Percentiles rank a stretch among this genome's conserved stretches.
Conservation (phyloP, 2,329 filamentous ascomycete genomes). For the Seiridium cupressi region DNA sequence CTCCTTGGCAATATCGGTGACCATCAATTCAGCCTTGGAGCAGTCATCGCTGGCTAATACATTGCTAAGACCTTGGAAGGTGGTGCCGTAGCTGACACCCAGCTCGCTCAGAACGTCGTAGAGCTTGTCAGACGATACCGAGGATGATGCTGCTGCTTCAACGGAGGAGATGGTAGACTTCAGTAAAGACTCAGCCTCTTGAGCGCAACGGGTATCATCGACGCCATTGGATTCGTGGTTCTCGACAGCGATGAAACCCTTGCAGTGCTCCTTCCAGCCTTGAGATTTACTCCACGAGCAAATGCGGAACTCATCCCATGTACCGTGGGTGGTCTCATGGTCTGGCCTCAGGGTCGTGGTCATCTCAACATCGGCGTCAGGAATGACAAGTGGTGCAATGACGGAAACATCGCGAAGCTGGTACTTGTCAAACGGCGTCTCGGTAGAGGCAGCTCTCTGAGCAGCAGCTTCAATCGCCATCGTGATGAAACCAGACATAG, state of each 20-base stretch:
- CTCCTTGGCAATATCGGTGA: slow-evolving; percentile 34
- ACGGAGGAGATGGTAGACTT: slow-evolving; percentile 27
- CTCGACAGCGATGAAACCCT: slow-evolving; percentile 46
- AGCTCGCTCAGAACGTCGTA: slow-evolving; percentile 44
- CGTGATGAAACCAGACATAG: slow-evolving; percentile 50
- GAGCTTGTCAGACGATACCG: slow-evolving; percentile 33
- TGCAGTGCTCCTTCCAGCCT: slow-evolving; percentile 59
- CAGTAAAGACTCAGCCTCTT: slow-evolving; percentile 26
- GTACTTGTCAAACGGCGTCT: slow-evolving; percentile 36
- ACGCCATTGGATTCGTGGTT: slow-evolving; percentile 36
- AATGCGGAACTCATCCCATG: slow-evolving; percentile 56
- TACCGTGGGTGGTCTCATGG: slow-evolving; percentile 39
- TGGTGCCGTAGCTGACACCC: slow-evolving; percentile 48
- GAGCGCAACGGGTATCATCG: slow-evolving; percentile 30
- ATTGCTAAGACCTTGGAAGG: slow-evolving; percentile 49
- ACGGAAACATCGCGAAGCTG: slow-evolving; percentile 47
- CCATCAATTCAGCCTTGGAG: slow-evolving; percentile 32
- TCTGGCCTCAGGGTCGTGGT: slow-evolving; percentile 44
- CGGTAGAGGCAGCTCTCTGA: slow-evolving; percentile 30
- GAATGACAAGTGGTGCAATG: slow-evolving; percentile 43
- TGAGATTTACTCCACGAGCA: slow-evolving; percentile 49
- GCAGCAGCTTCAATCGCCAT: slow-evolving; percentile 49
- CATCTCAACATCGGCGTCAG: slow-evolving; percentile 48
- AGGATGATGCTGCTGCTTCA: slow-evolving; percentile 22
- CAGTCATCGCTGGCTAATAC: slow-evolving; percentile 36